Base-by-base conservation (phyloP, 371 early-diverging fungal genomes). In the Apophysomyces ossiformis region DNA sequence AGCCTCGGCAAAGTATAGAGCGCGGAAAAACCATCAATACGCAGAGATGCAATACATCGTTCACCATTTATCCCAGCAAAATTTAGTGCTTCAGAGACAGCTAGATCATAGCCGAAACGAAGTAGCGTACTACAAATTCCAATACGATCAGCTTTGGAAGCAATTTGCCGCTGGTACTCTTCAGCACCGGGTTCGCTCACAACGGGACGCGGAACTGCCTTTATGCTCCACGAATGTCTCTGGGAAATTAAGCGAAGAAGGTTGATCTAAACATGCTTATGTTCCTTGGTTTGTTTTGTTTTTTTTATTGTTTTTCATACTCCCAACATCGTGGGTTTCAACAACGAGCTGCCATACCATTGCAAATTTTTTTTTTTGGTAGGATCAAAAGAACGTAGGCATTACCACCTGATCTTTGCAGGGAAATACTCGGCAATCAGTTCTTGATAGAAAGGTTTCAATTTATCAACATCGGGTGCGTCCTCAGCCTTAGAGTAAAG, bases 361-460 rank as follows among this genome's bases (percentile, higher is more conserved):
- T 50, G 21, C n/a, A 50, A 5, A n/a, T n/a, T n/a, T n/a, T n/a
- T n/a, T n/a, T n/a, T 21, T n/a, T 8, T n/a, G 21, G 32, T 26
- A 26, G 32, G 32, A 26, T 26, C 18, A n/a, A 50, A 32, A 50
- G 4, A 50, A 50, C 0, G 9, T 9, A 16, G n/a, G 54, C 21
- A 50, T 67, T 71, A 87, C 85, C 85, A 88, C 37, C 67, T 61
- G 41, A 88, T 83, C 41, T 81, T 74, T 7, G 57, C 70, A 32
- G 87, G 87, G 45, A 88, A 86, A 62, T 63, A 88, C 61, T 87
- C 78, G 15, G 67, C 59, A 43, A 88, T 85, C 11, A 88, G 70
- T 4, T 77, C 74, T 43, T 63, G 46, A 61, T 88, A 88, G 56
- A 69, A 87, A 4, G 81, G 75, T 61, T 76, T 76, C 21, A 88